A percentile compares a stretch with the other conserved stretches of the same genome.
phyloP scores from a whole-genome alignment of 306 rosid species.

The Dalbergia cochinchinensis region DNA sequence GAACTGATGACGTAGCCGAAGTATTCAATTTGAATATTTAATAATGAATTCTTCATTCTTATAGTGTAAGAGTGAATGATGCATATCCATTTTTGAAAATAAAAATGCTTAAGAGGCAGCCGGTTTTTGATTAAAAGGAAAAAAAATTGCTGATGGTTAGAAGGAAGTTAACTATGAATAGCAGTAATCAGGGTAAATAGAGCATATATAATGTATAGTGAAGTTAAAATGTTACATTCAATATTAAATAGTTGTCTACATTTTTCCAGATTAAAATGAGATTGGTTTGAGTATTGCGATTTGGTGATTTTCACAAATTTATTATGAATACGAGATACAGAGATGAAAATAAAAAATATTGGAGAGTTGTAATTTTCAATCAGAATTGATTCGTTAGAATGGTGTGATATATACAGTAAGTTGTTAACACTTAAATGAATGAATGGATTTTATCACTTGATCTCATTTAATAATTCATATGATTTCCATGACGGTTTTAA shows the following conservation, averaged over 20 bases:
- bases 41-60: conserved; percentile 21
- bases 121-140: neutral
- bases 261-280: neutral
- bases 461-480: no score
- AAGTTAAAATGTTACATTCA: neutral
- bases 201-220: neutral
- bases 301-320: no score
- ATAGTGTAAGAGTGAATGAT: no score
- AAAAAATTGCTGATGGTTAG: neutral
- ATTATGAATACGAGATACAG: no score
- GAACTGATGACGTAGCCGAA: conserved; percentile 41
- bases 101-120: neutral
- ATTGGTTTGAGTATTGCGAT: neutral
- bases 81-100: neutral
- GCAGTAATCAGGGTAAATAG: neutral
- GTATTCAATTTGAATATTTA: conserved; percentile 47
- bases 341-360: no score
- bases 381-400: no score
- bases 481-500: no score
- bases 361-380: no score
- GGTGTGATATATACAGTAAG: no score
- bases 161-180: neutral
- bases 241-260: neutral
- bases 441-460: no score
- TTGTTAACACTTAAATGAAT: no score